Conservation (phyloP, 176 grass and related monocot genomes). For the Microstegium vimineum region DNA sequence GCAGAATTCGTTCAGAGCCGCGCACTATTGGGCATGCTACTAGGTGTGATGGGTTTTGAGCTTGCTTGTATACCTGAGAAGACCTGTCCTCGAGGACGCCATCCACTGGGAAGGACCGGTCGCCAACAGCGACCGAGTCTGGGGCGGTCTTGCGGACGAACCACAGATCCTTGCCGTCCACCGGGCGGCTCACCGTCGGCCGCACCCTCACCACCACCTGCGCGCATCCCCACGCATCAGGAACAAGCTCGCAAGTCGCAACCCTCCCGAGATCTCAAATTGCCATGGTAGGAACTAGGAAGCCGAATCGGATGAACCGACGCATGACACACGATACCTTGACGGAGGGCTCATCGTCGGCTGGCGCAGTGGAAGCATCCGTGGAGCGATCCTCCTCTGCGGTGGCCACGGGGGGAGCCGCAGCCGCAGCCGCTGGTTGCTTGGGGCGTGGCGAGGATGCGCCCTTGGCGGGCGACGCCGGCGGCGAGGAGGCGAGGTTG, state of each 20-base stretch:
- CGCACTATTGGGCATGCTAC: not conserved
- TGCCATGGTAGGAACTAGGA: not conserved
- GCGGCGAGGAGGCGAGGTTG: constrained; percentile 23
- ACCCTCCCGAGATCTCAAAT: not conserved
- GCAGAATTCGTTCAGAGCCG: not conserved
- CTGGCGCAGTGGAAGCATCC: not conserved
- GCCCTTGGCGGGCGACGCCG: constrained; percentile 25
- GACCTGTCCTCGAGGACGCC: constrained; percentile 66
- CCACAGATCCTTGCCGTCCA: constrained; percentile 45
- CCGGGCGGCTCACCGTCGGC: constrained; percentile 32
- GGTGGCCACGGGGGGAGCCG: not conserved
- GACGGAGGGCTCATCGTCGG: constrained; percentile 16
- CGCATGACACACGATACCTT: constrained; percentile 16
- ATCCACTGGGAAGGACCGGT: constrained; percentile 54
- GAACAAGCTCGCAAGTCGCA: not conserved
- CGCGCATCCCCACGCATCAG: not conserved
- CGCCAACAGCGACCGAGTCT: constrained; percentile 50
- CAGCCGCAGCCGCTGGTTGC: not conserved
- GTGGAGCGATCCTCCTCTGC: not conserved
- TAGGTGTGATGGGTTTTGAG: not conserved
- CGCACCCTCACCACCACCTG: constrained; percentile 53
- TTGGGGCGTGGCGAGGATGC: constrained; percentile 23
- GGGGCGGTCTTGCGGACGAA: constrained; percentile 42
- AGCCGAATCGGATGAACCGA: not conserved
- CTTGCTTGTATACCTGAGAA: constrained; percentile 46